Conservation (phyloP, 495 filamentous ascomycete genomes). For the Aspergillus egyptiacus region DNA sequence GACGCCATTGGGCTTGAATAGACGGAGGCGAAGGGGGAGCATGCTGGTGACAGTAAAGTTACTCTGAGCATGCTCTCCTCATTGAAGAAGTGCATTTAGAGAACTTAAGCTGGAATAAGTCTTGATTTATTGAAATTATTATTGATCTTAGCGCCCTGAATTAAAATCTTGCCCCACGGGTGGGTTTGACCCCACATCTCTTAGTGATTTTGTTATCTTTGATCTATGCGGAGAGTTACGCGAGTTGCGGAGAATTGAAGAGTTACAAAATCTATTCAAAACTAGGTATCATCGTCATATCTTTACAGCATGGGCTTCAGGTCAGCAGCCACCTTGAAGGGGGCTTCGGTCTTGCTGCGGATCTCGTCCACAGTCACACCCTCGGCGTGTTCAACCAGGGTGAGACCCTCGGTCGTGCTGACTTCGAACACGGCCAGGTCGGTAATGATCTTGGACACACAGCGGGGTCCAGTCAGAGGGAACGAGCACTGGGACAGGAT, state of each 20-base stretch:
- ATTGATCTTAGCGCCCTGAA: neutral
- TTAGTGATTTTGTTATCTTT: neutral
- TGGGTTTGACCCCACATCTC: conserved; percentile 1
- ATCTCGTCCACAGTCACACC: conserved; percentile 82
- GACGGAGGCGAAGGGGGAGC: neutral
- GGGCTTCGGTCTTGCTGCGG: conserved; percentile 76
- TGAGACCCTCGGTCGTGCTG: conserved; percentile 69
- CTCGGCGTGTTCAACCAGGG: conserved; percentile 72
- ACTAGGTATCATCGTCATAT: conserved; percentile 33
- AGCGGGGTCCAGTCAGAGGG: conserved; percentile 76
- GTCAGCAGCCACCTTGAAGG: conserved; percentile 69
- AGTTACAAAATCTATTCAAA: neutral
- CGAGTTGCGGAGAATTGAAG: neutral
- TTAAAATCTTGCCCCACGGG: neutral
- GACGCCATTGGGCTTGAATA: neutral
- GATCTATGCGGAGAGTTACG: neutral
- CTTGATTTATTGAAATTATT: neutral
- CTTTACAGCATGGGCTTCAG: conserved; percentile 67
- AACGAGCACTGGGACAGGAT: conserved; percentile 75
- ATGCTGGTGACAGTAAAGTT: no score
- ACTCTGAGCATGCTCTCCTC: neutral
- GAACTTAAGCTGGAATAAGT: no score
- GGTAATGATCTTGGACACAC: conserved; percentile 84
- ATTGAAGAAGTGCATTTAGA: neutral
- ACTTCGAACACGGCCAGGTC: conserved; percentile 85